Evolutionary conservation across 192 early-diverging fungal species (phyloP).

Genomic region (Powellomyces hirtus): DNA sequence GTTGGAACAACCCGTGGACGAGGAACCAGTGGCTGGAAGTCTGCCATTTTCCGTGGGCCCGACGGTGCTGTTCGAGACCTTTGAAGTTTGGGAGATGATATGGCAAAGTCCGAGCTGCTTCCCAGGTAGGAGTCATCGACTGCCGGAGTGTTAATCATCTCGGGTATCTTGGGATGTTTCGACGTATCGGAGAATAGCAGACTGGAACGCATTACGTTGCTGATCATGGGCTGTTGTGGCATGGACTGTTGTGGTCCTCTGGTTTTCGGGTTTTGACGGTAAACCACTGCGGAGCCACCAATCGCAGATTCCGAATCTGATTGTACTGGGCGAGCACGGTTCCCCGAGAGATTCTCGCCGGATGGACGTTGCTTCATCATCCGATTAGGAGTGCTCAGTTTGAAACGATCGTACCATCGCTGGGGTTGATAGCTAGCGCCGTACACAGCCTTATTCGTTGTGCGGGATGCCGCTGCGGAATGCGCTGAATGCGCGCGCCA

Average conservation of each 20-base stretch:
- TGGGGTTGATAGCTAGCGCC: no score
- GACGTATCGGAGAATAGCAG: not conserved
- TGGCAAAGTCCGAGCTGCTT: not conserved
- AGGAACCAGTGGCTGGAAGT: not conserved
- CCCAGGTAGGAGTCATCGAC: not conserved
- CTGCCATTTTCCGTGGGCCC: not conserved
- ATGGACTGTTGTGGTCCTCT: no score
- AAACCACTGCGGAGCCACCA: no score
- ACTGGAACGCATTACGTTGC: not conserved
- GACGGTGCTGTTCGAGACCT: not conserved
- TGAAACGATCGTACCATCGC: not conserved
- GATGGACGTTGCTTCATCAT: constrained; percentile 15
- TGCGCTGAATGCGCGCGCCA: not conserved
- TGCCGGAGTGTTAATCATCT: not conserved
- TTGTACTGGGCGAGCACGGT: no score
- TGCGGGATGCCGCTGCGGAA: not conserved
- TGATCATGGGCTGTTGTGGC: not conserved
- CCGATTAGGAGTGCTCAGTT: not conserved
- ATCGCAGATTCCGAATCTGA: no score
- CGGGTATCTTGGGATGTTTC: not conserved
- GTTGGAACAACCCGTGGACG: not conserved
- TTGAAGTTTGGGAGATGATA: not conserved
- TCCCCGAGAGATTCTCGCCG: not conserved
- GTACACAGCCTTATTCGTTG: not conserved
- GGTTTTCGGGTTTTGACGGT: no score